Percentiles rank a stretch among this genome's conserved stretches.
Evolutionary conservation across 2,329 filamentous ascomycete species (phyloP).

Genomic region (Clonostachys sp.): DNA sequence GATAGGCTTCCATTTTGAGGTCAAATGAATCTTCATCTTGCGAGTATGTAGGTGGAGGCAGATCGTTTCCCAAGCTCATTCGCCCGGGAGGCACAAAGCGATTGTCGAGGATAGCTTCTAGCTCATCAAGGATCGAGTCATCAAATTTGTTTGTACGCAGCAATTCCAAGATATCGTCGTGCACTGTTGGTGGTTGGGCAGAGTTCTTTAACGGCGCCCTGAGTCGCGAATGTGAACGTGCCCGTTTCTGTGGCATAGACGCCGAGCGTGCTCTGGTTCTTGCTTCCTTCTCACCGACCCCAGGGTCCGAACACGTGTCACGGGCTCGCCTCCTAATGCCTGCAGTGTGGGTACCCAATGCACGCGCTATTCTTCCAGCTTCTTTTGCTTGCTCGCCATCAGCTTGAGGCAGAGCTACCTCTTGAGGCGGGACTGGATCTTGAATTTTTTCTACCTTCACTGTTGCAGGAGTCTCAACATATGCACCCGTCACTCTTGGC

Average conservation of each 20-base stretch:
- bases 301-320: conserved; percentile 19
- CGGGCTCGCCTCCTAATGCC: conserved; percentile 13
- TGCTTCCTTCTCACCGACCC: conserved; percentile 1
- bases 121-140: conserved; percentile 55
- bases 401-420: neutral
- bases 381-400: neutral
- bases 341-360: neutral
- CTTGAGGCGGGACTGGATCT: neutral
- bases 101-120: conserved; percentile 39
- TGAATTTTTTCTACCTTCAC: conserved; percentile 27
- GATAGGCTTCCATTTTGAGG: conserved; percentile 6
- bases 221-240: conserved; percentile 34
- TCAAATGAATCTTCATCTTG: conserved; percentile 13
- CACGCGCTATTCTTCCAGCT: neutral
- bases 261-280: too few species aligned
- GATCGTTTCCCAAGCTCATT: neutral
- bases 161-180: conserved; percentile 50
- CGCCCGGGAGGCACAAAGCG: neutral
- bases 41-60: neutral
- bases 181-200: conserved; percentile 46
- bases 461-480: conserved; percentile 50
- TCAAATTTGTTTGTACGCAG: conserved; percentile 49
- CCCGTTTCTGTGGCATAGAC: too few species aligned
- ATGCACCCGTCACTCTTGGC: conserved; percentile 49
- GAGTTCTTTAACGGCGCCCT: conserved; percentile 47